phyloP scores from a whole-genome alignment of 2,329 filamentous ascomycete genomes.

The Dothidotthia symphoricarpi region DNA sequence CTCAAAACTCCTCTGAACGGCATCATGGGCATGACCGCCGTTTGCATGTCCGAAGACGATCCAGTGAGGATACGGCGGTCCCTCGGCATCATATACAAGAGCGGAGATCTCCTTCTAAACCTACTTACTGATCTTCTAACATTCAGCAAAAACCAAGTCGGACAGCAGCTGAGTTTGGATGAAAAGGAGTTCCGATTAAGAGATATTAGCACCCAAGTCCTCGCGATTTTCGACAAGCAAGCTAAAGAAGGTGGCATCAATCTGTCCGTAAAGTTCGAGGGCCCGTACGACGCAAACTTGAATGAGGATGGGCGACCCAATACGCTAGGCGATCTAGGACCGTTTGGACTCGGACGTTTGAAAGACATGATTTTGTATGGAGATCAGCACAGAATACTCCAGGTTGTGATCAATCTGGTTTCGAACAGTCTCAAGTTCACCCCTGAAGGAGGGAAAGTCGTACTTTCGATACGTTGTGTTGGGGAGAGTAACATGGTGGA shows the following conservation, averaged over 20 bases:
- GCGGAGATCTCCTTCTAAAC: slow-evolving; percentile 78
- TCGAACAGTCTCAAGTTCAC: slow-evolving; percentile 94
- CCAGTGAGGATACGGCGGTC: slow-evolving; percentile 74
- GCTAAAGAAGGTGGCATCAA: slow-evolving; percentile 75
- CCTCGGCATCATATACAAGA: slow-evolving; percentile 84
- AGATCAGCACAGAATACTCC: slow-evolving; percentile 86
- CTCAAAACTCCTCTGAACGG: slow-evolving; percentile 94
- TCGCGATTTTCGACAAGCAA: slow-evolving; percentile 88
- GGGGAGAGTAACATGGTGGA: slow-evolving; percentile 53
- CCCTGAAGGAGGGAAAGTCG: slow-evolving; percentile 69
- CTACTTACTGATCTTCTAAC: slow-evolving; percentile 85
- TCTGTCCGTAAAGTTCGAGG: slow-evolving; percentile 70
- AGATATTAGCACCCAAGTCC: slow-evolving; percentile 79
- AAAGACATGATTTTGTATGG: slow-evolving; percentile 89
- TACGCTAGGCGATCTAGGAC: slow-evolving; percentile 59
- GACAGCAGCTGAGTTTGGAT: slow-evolving; percentile 76
- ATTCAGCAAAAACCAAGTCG: slow-evolving; percentile 90
- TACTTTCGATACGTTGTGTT: slow-evolving; percentile 71
- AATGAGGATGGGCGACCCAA: slow-evolving; percentile 41
- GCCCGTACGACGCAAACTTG: slow-evolving; percentile 44
- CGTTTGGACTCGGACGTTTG: slow-evolving; percentile 64
- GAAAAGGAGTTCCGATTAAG: slow-evolving; percentile 80
- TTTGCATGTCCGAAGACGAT: slow-evolving; percentile 90
- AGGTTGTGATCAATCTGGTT: slow-evolving; percentile 91
- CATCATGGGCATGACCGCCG: slow-evolving; percentile 89